Evolutionary conservation across 345 rosid genomes (phyloP), one percentile per base, ranked within the genome.

Genomic region (Gossypium herbaceum): DNA sequence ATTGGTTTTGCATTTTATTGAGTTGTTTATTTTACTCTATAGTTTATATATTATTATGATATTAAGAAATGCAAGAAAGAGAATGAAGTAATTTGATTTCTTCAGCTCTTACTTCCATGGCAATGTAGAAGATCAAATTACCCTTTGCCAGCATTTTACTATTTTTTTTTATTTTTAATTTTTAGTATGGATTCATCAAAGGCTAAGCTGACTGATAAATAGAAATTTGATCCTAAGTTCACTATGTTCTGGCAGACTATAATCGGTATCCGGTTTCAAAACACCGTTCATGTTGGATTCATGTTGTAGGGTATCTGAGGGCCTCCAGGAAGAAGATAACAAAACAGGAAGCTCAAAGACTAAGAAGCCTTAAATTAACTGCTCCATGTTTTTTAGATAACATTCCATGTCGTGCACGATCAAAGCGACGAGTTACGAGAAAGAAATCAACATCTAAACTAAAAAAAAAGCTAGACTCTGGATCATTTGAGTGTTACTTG

Each of bases 211-310:
- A 45, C 12, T 20, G 19, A 67, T 67, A 24, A 43, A 48, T 48
- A 48, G 72, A 68, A 48, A 20, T 48, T 68, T 68, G 72, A 48
- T 68, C 39, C 5, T 52, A 22, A 68, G 39, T 64, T 71, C 71
- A 22, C 62, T 73, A 9, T 83, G 72, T 19, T 77, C 16, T 79
- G 69, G 76, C 82, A 85, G 90, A 56, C 56, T 45, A 34, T 48
- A 59, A 34, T 73, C 29, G 57, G 20, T 45, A 59, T 57, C 78
- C 50, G 47, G 34, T 75, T 9, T 76, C 78, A 58, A 84, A 82
- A 39, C 94, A 91, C 80, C 89, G 94, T 6, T 71, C 94, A 0
- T 91, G 97, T 80, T 91, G 97, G 97, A 76, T 79, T 70, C 94
- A 88, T 73, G 55, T 82, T 75, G 22, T 81, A 44, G 47, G 73